Conservation (phyloP, 2,329 filamentous ascomycete species). For the Sclerotinia borealis region DNA sequence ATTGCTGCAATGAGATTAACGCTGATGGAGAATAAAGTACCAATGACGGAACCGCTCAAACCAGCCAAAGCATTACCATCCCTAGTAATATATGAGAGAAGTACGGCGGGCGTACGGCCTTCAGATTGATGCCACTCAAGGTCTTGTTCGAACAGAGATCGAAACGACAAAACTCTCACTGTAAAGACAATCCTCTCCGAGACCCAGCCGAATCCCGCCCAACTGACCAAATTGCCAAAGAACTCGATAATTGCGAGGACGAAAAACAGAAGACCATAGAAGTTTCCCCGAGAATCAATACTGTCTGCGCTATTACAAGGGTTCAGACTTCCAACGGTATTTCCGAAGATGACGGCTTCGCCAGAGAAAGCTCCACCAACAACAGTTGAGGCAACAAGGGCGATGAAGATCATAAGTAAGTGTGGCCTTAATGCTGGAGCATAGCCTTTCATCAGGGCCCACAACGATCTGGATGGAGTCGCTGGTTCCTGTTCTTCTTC, state of each 20-base stretch:
- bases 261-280: slow-evolving; percentile 41
- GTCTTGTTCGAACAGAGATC: slow-evolving; percentile 58
- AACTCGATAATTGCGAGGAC: slow-evolving; percentile 50
- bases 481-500: slow-evolving; percentile 15
- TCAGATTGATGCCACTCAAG: slow-evolving; percentile 67
- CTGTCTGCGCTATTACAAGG: slow-evolving; percentile 34
- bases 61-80: slow-evolving; percentile 62
- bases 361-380: slow-evolving; percentile 49
- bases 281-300: slow-evolving; percentile 29
- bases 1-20: slow-evolving; percentile 65
- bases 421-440: slow-evolving; percentile 13
- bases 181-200: slow-evolving; percentile 61
- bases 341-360: slow-evolving; percentile 51
- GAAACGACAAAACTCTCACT: slow-evolving; percentile 46
- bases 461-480: slow-evolving; percentile 17
- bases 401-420: slow-evolving; percentile 28
- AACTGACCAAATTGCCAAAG: slow-evolving; percentile 55
- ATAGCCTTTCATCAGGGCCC: slow-evolving; percentile 14
- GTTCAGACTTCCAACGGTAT: slow-evolving; percentile 45
- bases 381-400: slow-evolving; percentile 42
- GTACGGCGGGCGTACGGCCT: slow-evolving; percentile 51
- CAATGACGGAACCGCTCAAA: slow-evolving; percentile 64
- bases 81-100: slow-evolving; percentile 63
- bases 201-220: slow-evolving; percentile 46
- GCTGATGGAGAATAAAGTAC: slow-evolving; percentile 59